phyloP scores from a whole-genome alignment of 148 eudicot species.

The Limonium bicolor region DNA sequence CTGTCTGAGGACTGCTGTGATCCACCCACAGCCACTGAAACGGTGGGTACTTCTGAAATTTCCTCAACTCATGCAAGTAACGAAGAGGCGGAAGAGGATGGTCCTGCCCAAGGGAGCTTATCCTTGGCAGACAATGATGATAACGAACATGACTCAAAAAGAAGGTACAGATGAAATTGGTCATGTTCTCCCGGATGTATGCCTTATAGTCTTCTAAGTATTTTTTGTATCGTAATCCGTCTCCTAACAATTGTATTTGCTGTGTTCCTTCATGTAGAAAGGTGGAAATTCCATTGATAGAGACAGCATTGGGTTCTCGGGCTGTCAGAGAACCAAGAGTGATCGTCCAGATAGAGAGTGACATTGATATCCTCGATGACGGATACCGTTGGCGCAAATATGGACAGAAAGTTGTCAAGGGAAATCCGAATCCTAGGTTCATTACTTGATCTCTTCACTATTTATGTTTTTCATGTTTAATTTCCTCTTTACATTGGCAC shows the following conservation, averaged over 20 bases:
- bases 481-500: not conserved
- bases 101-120: constrained; percentile 17
- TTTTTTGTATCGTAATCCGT: no score
- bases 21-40: constrained; percentile 22
- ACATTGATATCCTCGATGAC: constrained; percentile 66
- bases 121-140: constrained; percentile 24
- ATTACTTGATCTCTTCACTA: not conserved
- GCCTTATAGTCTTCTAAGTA: not conserved
- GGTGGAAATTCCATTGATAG: constrained; percentile 24
- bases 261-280: constrained; percentile 30
- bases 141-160: constrained; percentile 43
- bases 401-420: constrained; percentile 82
- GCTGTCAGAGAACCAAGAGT: constrained; percentile 54
- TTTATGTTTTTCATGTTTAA: not conserved
- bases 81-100: constrained; percentile 42
- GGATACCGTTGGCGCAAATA: constrained; percentile 88
- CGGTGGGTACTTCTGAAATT: constrained; percentile 26
- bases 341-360: constrained; percentile 53
- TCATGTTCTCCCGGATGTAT: not conserved
- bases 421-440: constrained; percentile 86
- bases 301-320: constrained; percentile 32
- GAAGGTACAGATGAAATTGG: constrained; percentile 28
- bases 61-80: constrained; percentile 27
- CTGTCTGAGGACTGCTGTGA: constrained; percentile 27
- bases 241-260: no score